Evolutionary conservation across 2,329 filamentous ascomycete genomes (phyloP).

Genomic region (Xylaria arbuscula): DNA sequence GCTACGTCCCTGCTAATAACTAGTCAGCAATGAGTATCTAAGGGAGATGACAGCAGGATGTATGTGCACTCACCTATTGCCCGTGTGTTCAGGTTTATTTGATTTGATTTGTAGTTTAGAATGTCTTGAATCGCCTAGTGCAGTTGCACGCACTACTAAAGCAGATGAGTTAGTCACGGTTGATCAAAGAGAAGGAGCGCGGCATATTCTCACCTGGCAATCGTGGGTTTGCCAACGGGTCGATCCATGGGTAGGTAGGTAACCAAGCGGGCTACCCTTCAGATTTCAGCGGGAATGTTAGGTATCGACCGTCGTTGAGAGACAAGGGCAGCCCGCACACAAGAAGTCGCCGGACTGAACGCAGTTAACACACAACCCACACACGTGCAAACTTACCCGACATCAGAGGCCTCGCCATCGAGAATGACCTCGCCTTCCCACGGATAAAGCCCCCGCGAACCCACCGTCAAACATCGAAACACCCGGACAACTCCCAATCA

Average conservation of each 20-base stretch:
- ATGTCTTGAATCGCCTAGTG: too few relatives aligned
- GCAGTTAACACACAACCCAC: conserved; percentile 7
- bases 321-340: too few relatives aligned
- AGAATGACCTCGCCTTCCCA: background rate
- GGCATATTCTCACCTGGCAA: background rate
- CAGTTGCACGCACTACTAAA: too few relatives aligned
- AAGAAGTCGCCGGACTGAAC: background rate
- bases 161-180: background rate
- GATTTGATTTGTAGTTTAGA: too few relatives aligned
- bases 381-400: background rate
- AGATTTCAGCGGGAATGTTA: too few relatives aligned
- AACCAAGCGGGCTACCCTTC: too few relatives aligned
- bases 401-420: background rate
- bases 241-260: too few relatives aligned
- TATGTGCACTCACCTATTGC: background rate
- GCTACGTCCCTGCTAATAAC: background rate
- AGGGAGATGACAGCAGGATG: background rate
- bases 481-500: background rate
- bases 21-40: background rate
- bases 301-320: too few relatives aligned
- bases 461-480: too few relatives aligned
- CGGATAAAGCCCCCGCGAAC: background rate
- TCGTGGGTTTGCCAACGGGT: background rate
- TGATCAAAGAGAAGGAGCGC: background rate
- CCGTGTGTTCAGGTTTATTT: background rate